Evolutionary conservation across 2,329 filamentous ascomycete species (phyloP).

Genomic region (Aspergillus intermedius): DNA sequence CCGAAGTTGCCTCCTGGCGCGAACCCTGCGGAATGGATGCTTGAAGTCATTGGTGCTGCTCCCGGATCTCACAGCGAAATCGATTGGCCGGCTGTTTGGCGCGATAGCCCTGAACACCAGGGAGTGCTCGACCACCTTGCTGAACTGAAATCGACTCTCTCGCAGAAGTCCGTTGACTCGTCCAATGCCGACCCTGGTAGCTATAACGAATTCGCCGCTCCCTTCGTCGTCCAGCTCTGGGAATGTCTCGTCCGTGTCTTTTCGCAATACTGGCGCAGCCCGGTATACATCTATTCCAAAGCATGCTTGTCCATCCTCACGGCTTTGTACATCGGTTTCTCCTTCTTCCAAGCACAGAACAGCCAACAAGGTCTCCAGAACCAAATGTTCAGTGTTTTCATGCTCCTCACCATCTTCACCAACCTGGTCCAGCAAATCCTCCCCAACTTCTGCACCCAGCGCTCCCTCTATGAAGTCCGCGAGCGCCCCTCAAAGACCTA

Average conservation of each 20-base stretch:
- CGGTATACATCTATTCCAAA: slow-evolving; percentile 85
- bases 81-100: slow-evolving; percentile 61
- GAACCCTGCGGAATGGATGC: slow-evolving; percentile 72
- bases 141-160: slow-evolving; percentile 40
- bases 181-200: slow-evolving; percentile 43
- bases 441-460: slow-evolving; percentile 53
- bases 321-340: slow-evolving; percentile 75
- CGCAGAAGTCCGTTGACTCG: slow-evolving; percentile 34
- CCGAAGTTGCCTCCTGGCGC: slow-evolving; percentile 54
- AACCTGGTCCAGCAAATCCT: slow-evolving; percentile 49
- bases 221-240: slow-evolving; percentile 61
- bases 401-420: slow-evolving; percentile 75
- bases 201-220: slow-evolving; percentile 74
- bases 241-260: slow-evolving; percentile 70
- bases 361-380: slow-evolving; percentile 77
- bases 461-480: slow-evolving; percentile 54
- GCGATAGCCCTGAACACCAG: slow-evolving; percentile 50
- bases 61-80: slow-evolving; percentile 58
- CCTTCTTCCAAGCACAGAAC: slow-evolving; percentile 69
- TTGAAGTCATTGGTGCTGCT: slow-evolving; percentile 54
- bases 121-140: slow-evolving; percentile 53
- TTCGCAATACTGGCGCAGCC: slow-evolving; percentile 87
- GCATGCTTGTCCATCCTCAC: slow-evolving; percentile 57
- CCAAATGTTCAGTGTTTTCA: slow-evolving; percentile 87
- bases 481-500: slow-evolving; percentile 63